Evolutionary conservation across 129 eudicot genomes (phyloP), one percentile per base, ranked within the genome.

Genomic region (Centella asiatica): DNA sequence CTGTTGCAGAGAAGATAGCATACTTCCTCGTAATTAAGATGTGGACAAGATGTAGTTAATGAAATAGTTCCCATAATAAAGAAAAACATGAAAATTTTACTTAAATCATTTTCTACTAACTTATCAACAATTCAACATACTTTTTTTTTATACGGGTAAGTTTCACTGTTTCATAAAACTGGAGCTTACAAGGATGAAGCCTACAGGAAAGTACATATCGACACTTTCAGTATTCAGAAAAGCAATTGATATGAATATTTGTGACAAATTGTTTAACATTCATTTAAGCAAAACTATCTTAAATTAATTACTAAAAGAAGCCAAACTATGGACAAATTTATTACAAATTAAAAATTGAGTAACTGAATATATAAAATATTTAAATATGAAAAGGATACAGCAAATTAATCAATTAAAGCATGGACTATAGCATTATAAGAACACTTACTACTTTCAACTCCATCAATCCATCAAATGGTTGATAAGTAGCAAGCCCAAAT

Each of bases 391-490:
- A 1, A 2, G 29, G 27, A 20, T 49, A 22, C 29, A 26, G 12
- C 53, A 51, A 51, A 32, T 28, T 62, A 12, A 53, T 10, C 53
- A 44, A 55, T 34, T 25, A 51, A 32, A n/a, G 23, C 37, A 53
- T 4, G 27, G 18, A 54, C 26, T 19, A 12, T 55, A 28, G 25
- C 20, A 12, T 58, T 15, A 28, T 13, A 42, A 52, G 46, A 57
- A 48, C 24, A 47, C 54, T 68, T 65, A 90, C 95, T 84, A 74
- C 55, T 90, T 90, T 90, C 52, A 86, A 70, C 33, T 81, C 85
- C 70, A 71, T 48, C 62, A 78, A 63, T 47, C 95, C 97, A 70
- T 89, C 85, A 17, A 76, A 85, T 45, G 92, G 88, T 73, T 83
- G 95, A 74, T 83, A 83, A 49, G 77, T 64, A 45, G 92, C 78